Conservation (phyloP, 495 filamentous ascomycete species). For the Hypoxylon subgilvum region DNA sequence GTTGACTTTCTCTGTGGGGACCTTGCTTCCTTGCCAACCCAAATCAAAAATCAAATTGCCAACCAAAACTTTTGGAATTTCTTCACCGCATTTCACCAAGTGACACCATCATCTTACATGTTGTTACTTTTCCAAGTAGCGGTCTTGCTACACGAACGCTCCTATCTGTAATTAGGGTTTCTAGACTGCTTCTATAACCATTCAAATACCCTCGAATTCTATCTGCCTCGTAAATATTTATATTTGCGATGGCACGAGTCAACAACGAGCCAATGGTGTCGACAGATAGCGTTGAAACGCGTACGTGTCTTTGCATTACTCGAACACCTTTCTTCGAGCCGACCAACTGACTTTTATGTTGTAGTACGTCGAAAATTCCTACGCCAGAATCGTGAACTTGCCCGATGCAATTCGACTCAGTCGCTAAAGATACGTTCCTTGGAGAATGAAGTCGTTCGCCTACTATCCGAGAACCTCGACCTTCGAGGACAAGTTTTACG, state of each 20-base stretch:
- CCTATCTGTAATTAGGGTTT: slow-evolving; percentile 18
- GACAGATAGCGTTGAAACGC: slow-evolving; percentile 76
- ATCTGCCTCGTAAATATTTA: slow-evolving; percentile 41
- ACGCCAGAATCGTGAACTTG: slow-evolving; percentile 93
- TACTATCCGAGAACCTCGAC: slow-evolving; percentile 86
- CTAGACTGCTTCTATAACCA: slow-evolving; percentile 25
- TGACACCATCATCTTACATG: slow-evolving; percentile 17
- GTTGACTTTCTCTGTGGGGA: slow-evolving; percentile 34
- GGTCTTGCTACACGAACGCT: slow-evolving; percentile 1
- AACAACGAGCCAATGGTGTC: slow-evolving; percentile 83
- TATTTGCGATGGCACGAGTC: slow-evolving; percentile 79
- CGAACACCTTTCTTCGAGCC: background rate
- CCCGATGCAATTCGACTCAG: slow-evolving; percentile 86
- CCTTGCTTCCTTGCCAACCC: slow-evolving; percentile 32
- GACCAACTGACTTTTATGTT: slow-evolving; percentile 18
- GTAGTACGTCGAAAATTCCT: slow-evolving; percentile 85
- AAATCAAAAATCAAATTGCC: slow-evolving; percentile 31
- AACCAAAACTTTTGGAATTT: slow-evolving; percentile 32
- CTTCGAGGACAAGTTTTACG: slow-evolving; percentile 79
- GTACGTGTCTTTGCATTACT: slow-evolving; percentile 62
- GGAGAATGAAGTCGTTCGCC: slow-evolving; percentile 80
- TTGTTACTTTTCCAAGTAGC: background rate
- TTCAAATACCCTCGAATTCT: slow-evolving; percentile 20
- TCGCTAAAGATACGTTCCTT: slow-evolving; percentile 85
- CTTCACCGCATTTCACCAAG: slow-evolving; percentile 31